phyloP scores from a whole-genome alignment of 2,329 filamentous ascomycete species.

The Sclerotinia trifoliorum region DNA sequence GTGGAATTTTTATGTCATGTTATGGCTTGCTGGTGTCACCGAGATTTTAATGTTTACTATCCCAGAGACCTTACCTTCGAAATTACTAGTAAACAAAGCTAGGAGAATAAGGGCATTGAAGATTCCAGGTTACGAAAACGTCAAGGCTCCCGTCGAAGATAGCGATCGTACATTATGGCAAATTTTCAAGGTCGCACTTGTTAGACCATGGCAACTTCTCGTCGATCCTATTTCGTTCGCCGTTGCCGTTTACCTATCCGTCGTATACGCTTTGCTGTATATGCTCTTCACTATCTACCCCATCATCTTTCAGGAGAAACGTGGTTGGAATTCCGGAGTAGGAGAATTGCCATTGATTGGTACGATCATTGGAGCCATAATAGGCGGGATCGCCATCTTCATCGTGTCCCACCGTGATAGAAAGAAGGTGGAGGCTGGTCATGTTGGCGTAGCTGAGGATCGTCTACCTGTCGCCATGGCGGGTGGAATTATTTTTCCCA shows the following conservation, averaged over 20 bases:
- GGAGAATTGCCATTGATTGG: slow-evolving; percentile 67
- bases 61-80: slow-evolving; percentile 54
- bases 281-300: slow-evolving; percentile 39
- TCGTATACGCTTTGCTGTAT: slow-evolving; percentile 37
- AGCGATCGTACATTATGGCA: slow-evolving; percentile 52
- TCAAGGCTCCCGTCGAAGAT: slow-evolving; percentile 58
- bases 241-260: slow-evolving; percentile 77
- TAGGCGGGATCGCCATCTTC: slow-evolving; percentile 50
- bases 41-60: slow-evolving; percentile 53
- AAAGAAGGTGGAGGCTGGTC: slow-evolving; percentile 38
- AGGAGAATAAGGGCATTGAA: slow-evolving; percentile 49
- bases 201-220: slow-evolving; percentile 86
- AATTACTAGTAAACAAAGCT: slow-evolving; percentile 55
- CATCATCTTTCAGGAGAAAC: slow-evolving; percentile 40
- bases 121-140: slow-evolving; percentile 52
- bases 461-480: slow-evolving; percentile 56
- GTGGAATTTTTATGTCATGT: slow-evolving; percentile 52
- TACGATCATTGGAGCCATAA: slow-evolving; percentile 49
- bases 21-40: slow-evolving; percentile 46
- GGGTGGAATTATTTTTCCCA: slow-evolving; percentile 52
- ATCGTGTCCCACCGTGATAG: slow-evolving; percentile 40
- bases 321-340: slow-evolving; percentile 49
- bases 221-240: slow-evolving; percentile 87
- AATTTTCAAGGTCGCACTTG: slow-evolving; percentile 74
- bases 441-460: slow-evolving; percentile 45